Evolutionary conservation across 1,284 basidiomycete species (phyloP).

Genomic region (Austroboletus niveus): DNA sequence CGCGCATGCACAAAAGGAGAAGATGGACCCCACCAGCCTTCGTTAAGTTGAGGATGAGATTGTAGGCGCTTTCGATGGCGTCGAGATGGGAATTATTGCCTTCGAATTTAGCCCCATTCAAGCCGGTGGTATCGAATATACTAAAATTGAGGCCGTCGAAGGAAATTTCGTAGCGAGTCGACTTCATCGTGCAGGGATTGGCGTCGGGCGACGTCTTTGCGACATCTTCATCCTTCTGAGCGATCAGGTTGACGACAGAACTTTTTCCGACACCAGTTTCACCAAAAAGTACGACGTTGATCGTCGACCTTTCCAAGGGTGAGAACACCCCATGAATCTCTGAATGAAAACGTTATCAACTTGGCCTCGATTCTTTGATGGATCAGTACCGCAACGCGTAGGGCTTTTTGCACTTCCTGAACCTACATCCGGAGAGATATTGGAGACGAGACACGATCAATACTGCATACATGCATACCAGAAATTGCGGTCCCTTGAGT

Average conservation of each 20-base stretch:
- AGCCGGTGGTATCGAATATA: constrained; percentile 1
- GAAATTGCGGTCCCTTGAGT: no score
- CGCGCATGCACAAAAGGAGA: constrained; percentile 2
- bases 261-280: background rate
- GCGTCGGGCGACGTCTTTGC: background rate
- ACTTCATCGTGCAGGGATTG: background rate
- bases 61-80: constrained; percentile 2
- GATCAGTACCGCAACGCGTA: no score
- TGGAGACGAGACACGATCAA: no score
- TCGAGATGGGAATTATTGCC: background rate
- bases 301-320: background rate
- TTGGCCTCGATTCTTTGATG: no score
- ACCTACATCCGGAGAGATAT: no score
- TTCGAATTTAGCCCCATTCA: background rate
- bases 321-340: no score
- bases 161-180: background rate
- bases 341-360: no score
- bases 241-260: constrained; percentile 1
- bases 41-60: background rate
- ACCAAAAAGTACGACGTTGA: constrained; percentile 4
- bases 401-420: no score
- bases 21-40: constrained; percentile 6
- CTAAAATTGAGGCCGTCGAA: background rate
- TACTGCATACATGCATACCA: no score
- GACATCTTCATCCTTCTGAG: background rate